Base-by-base conservation (phyloP, 2,329 filamentous ascomycete species). In the Magnaporthales sp. region DNA sequence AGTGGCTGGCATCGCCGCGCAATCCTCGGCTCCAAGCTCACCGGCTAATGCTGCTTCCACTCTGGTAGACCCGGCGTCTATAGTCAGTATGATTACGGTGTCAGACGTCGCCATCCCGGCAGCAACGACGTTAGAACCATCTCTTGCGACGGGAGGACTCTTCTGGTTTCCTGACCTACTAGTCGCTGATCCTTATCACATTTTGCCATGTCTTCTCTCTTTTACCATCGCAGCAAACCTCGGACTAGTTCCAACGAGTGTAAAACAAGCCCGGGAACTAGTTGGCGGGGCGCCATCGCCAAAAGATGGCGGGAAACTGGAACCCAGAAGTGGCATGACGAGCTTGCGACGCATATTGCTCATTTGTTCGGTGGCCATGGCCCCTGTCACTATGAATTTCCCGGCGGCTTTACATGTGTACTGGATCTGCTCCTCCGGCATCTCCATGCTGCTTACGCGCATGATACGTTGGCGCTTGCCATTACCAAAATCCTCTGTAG, bases 131-230 rank as follows among this genome's bases (percentile, higher is more conserved):
- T 2, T 68, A 10, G 65, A 71, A 60, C 74, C 77, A 3, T 77
- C 78, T 1, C 71, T 87, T n/a, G 71, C 76, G 0, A 77, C 80
- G 0, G 84, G 82, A 5, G 84, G 85, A 29, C 79, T 77, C 56
- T 75, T 86, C 19, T 87, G 85, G 84, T 86, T 87, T 70, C 75
- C 79, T 2, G 81, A 87, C 69, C 78, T 87, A 27, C 81, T 80
- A 7, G 80, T 72, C 31, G 75, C 81, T 32, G 85, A 87, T 68
- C 83, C 85, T 0, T 81, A 80, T 67, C 76, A 79, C 67, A 73
- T 80, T 30, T 77, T 87, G 0, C 84, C 85, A 4, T 66, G 78
- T 10, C 71, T 74, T 1, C 71, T 81, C 24, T 80, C 78, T 0
- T 74, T 70, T 6, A 68, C 77, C 22, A 69, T 81, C 15, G 65